Evolutionary conservation across 2,329 filamentous ascomycete species (phyloP), one percentile per base, ranked within the genome.

Genomic region (Aspergillus nomiae): DNA sequence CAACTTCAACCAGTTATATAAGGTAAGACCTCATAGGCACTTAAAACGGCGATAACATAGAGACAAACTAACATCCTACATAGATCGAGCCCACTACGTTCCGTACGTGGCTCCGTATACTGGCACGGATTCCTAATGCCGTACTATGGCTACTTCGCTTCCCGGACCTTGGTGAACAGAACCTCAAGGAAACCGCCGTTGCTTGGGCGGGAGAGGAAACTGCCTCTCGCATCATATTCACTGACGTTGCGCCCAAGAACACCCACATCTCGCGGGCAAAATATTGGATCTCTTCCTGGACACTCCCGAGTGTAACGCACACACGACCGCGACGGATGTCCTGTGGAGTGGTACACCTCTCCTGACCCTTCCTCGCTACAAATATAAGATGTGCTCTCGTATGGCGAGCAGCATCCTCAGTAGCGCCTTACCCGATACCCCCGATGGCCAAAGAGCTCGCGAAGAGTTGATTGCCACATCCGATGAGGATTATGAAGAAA

Each of bases 1-100:
- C 8, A 99, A 99, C 78, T 99, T 99, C 80, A 99, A 99, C 74
- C 95, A 99, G 77, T 83, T 99, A 36, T 99, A 99, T 82, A 99
- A 99, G 88, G 94, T 95, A 83, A 51, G 67, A 61, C 19, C 46
- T 46, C n/a, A 21, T 21, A 14, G 24, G 26, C 5, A n/a, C n/a
- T n/a, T 2, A 14, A 7, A 30, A 28, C 2, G 32, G 45, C 1
- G 16, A 30, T 41, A 58, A 21, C 36, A 24, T 48, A 7, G 21
- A 36, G 32, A 36, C 59, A 63, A 30, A 62, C 62, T 63, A 28
- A 61, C 62, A 6, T 28, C 9, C n/a, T 21, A 30, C 46, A 9
- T 65, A 97, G 93, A 98, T 99, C 78, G 95, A 99, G 70, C 95
- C 95, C 1, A 96, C 93, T 4, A 97, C 93, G 9, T 98, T 98